Base-by-base conservation (phyloP, 2,329 filamentous ascomycete species). In the Paecilomyces sp. region DNA sequence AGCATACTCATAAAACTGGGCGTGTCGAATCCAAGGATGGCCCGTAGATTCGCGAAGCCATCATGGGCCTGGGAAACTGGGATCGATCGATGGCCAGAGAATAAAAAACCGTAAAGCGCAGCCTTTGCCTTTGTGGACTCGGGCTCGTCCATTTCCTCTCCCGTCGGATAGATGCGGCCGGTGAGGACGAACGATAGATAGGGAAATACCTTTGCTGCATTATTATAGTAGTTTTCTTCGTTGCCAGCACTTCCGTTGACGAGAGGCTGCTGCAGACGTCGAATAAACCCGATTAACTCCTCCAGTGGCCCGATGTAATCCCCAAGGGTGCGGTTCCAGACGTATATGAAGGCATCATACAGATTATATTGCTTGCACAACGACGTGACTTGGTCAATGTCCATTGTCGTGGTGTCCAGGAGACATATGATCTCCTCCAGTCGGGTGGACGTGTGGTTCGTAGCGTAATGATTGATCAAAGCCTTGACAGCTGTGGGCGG, bases 341-440 rank as follows among this genome's bases (percentile, higher is more conserved):
- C 90, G 71, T 97, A 97, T 52, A 95, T 92, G 59, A 97, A 84
- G 1, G 94, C 95, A 74, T 99, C 95, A 70, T 97, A 99, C 3
- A 99, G 83, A 64, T 89, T 86, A 72, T 97, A 88, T 70, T 93
- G 88, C 73, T 94, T 96, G 81, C 94, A 99, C 25, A 99, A 80
- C 12, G 84, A 83, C 0, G 93, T 97, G 60, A 96, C 86, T 74
- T 97, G 91, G 71, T 99, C 93, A 65, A 99, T 87, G 71, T 99
- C 95, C 70, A 99, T 87, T 0, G 92, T 96, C 13, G 85, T 81
- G 1, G 93, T 96, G 67, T 96, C 89, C 77, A 99, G 88, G 64
- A 93, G 88, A 72, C 93, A 97, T 33, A 99, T 89, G 73, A 97
- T 89, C 74, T 97, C 93, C 75, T 99, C 95, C 7, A 99, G 80